Evolutionary conservation across 164 flowering plant genomes (phyloP).

Genomic region (Amborella trichopoda): DNA sequence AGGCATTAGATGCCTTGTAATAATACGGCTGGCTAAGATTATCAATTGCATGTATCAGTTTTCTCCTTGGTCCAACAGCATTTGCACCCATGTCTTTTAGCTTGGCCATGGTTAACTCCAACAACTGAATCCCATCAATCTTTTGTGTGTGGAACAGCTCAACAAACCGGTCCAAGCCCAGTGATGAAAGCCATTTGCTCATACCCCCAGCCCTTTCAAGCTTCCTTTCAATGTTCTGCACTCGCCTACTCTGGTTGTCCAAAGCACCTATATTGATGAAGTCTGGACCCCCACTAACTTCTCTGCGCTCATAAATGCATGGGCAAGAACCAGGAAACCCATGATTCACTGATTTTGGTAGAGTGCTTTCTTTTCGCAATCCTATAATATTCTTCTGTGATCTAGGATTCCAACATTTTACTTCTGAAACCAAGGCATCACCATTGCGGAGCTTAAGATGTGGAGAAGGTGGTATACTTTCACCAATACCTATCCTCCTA

Average conservation of each 20-base stretch:
- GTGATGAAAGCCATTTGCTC: slow-evolving; percentile 63
- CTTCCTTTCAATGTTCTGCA: slow-evolving; percentile 55
- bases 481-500: slow-evolving; percentile 1
- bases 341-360: neutral
- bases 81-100: slow-evolving; percentile 84
- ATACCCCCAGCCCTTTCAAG: slow-evolving; percentile 70
- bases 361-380: neutral
- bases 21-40: slow-evolving; percentile 54
- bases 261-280: slow-evolving; percentile 18
- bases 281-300: too few species aligned
- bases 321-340: too few species aligned
- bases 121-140: slow-evolving; percentile 46
- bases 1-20: too few species aligned
- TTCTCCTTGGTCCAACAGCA: slow-evolving; percentile 92
- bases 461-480: neutral
- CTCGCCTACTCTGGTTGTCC: slow-evolving; percentile 37
- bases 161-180: slow-evolving; percentile 59
- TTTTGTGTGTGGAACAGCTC: slow-evolving; percentile 36
- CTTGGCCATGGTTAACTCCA: slow-evolving; percentile 66
- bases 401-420: neutral
- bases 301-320: neutral
- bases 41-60: slow-evolving; percentile 83
- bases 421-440: too few species aligned
- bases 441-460: too few species aligned
- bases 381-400: neutral